Percentiles rank a stretch among this genome's conserved stretches.
Conservation (phyloP, 2,329 filamentous ascomycete genomes). For the Ascochyta pisi region DNA sequence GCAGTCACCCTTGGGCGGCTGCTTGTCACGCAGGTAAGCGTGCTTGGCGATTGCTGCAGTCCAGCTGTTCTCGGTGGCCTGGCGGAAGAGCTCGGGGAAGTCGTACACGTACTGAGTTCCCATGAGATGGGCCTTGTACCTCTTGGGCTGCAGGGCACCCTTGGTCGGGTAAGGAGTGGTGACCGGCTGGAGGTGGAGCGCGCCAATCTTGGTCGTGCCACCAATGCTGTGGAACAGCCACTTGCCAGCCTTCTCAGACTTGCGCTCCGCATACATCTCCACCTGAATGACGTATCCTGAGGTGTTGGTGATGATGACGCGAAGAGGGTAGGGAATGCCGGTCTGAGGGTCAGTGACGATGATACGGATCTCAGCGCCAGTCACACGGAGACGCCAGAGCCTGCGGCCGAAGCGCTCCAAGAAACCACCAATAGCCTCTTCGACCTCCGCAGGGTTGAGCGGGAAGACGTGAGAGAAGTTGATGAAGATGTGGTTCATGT, state of each 20-base stretch:
- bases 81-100: constrained; percentile 98
- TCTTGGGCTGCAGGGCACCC: constrained; percentile 97
- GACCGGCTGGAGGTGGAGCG: constrained; percentile 92
- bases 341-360: constrained; percentile 91
- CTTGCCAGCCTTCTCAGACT: constrained; percentile 90
- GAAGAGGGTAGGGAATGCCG: constrained; percentile 85
- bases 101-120: constrained; percentile 99
- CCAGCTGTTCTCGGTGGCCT: constrained; percentile 97
- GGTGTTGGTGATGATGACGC: constrained; percentile 97
- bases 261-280: constrained; percentile 96
- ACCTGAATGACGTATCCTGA: constrained; percentile 98
- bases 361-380: constrained; percentile 97
- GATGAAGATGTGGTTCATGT: constrained; percentile 99
- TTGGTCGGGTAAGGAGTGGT: constrained; percentile 95
- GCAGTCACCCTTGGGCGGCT: constrained; percentile 86
- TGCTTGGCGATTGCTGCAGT: constrained; percentile 75
- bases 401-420: constrained; percentile 94
- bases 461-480: constrained; percentile 99
- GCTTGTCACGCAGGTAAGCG: constrained; percentile 75
- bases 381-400: constrained; percentile 94
- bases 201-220: constrained; percentile 90
- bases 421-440: constrained; percentile 92
- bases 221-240: constrained; percentile 99
- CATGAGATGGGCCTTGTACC: constrained; percentile 99
- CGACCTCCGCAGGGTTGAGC: constrained; percentile 85